phyloP scores from a whole-genome alignment of 2,329 filamentous ascomycete genomes.

The Aspergillus terreus region DNA sequence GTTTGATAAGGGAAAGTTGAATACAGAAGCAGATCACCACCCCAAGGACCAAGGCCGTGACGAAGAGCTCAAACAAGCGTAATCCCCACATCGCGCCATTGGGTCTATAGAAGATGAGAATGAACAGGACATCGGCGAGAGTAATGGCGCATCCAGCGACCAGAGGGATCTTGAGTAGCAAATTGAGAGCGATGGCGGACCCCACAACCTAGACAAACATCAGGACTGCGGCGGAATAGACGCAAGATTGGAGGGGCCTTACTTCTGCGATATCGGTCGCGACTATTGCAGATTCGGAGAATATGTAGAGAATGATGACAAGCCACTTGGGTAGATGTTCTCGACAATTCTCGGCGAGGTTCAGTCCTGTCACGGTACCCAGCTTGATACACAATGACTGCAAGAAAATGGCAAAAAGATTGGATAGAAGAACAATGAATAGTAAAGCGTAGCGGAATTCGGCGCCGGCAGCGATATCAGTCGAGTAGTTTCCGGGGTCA shows the following conservation, averaged over 20 bases:
- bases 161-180: conserved; percentile 52
- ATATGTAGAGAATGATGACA: conserved; percentile 57
- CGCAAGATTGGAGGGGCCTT: conserved; percentile 8
- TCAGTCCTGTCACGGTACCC: conserved; percentile 65
- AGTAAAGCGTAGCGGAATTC: conserved; percentile 42
- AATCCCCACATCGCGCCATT: conserved; percentile 50
- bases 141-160: conserved; percentile 57
- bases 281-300: conserved; percentile 66
- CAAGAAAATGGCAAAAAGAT: conserved; percentile 47
- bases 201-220: conserved; percentile 48
- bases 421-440: conserved; percentile 47
- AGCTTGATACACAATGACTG: conserved; percentile 56
- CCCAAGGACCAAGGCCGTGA: conserved; percentile 52
- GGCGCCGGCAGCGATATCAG: conserved; percentile 47
- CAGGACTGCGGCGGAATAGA: background rate
- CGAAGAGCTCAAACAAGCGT: conserved; percentile 53
- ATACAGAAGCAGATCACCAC: conserved; percentile 57
- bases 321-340: conserved; percentile 64
- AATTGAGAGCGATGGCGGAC: conserved; percentile 54
- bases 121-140: conserved; percentile 53
- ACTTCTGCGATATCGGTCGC: conserved; percentile 69
- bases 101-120: conserved; percentile 54
- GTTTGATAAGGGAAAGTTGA: conserved; percentile 51
- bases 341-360: conserved; percentile 64
- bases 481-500: conserved; percentile 49